A percentile compares a stretch with the other conserved stretches of the same genome.
Conservation (phyloP, 768 basidiomycete species). For the Rhodotorula paludigena region DNA sequence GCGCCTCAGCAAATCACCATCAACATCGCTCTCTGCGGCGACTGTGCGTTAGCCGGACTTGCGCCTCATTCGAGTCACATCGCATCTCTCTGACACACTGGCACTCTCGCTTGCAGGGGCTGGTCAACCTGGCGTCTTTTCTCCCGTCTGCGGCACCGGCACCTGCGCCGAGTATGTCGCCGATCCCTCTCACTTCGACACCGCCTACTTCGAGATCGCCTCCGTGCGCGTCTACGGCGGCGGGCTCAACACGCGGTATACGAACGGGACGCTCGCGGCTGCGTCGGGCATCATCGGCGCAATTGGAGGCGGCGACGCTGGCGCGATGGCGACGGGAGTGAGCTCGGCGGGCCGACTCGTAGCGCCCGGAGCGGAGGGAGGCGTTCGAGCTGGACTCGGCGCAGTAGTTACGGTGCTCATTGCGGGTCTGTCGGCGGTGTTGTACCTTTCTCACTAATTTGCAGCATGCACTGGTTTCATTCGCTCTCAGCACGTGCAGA, state of each 20-base stretch:
- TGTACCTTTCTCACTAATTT: too few species aligned
- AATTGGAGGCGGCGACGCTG: too few species aligned
- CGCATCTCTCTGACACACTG: background rate
- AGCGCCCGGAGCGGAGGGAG: too few species aligned
- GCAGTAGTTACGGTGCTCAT: too few species aligned
- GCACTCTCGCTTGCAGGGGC: conserved; percentile 40
- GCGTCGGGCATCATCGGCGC: conserved; percentile 5
- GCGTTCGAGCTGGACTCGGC: too few species aligned
- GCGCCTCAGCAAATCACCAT: conserved; percentile 44
- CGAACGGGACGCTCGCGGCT: background rate
- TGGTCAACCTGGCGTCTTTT: conserved; percentile 55
- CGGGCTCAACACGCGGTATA: conserved; percentile 10
- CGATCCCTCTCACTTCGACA: conserved; percentile 59
- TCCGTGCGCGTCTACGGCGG: conserved; percentile 56
- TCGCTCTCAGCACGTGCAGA: too few species aligned
- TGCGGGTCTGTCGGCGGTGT: too few species aligned
- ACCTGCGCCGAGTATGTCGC: conserved; percentile 64
- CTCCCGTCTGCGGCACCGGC: conserved; percentile 59
- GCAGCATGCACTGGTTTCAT: too few species aligned
- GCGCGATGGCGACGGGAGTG: too few species aligned
- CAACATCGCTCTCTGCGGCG: conserved; percentile 37
- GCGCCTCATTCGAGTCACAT: too few species aligned
- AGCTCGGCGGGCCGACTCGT: too few species aligned
- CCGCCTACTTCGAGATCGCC: conserved; percentile 68
- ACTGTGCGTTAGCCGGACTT: conserved; percentile 47